Evolutionary conservation across 148 eudicot species (phyloP).

Genomic region (Rhododendron mucronatum): DNA sequence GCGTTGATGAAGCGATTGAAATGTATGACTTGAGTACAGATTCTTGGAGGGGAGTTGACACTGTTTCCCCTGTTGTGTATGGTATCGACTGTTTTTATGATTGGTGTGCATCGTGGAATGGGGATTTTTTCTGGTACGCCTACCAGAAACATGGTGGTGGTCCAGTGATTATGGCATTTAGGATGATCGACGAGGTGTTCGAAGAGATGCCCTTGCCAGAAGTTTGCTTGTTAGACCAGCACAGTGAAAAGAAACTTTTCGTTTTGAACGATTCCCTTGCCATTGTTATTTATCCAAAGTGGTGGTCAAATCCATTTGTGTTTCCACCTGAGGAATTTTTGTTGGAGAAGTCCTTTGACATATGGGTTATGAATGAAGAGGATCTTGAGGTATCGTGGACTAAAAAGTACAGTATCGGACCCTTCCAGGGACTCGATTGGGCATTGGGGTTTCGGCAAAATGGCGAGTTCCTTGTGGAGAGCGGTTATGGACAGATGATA

Average conservation of each 20-base stretch:
- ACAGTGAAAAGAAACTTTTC: neutral
- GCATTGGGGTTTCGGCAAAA: neutral
- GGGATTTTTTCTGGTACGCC: neutral
- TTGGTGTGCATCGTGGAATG: neutral
- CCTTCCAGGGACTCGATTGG: neutral
- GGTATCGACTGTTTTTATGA: neutral
- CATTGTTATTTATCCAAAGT: neutral
- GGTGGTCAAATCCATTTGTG: neutral
- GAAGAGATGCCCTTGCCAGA: neutral
- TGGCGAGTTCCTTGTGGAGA: neutral
- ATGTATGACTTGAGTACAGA: neutral
- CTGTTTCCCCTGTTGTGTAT: neutral
- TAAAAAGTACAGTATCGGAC: neutral
- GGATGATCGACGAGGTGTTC: neutral
- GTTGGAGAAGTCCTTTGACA: neutral
- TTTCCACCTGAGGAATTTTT: too few relatives aligned
- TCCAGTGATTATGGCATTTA: neutral
- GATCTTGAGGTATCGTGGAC: neutral
- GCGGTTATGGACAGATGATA: neutral
- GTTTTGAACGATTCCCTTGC: neutral
- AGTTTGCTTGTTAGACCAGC: neutral
- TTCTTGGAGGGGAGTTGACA: neutral
- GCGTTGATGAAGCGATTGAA: neutral
- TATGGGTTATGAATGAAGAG: neutral
- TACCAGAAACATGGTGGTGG: neutral